Conservation (phyloP, 495 filamentous ascomycete genomes). For the Aspergillus conjunctus region DNA sequence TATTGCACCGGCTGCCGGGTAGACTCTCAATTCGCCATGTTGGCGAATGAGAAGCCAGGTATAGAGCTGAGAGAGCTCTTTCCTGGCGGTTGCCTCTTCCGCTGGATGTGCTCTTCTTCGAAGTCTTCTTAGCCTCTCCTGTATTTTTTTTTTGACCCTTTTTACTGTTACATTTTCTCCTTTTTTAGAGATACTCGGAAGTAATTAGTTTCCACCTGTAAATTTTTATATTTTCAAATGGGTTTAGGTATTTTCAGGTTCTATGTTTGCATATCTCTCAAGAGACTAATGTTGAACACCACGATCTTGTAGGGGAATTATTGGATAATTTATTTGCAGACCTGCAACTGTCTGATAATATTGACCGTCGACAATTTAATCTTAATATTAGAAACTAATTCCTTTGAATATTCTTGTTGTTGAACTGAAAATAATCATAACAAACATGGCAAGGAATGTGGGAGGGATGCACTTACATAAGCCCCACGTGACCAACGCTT, state of each 20-base stretch:
- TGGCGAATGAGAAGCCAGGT: slow-evolving; percentile 3
- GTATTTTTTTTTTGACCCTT: slow-evolving; percentile 25
- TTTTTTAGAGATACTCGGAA: slow-evolving; percentile 34
- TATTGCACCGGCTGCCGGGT: slow-evolving; percentile 6
- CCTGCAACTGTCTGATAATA: too few relatives aligned
- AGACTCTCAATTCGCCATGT: not conserved
- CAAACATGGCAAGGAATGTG: not conserved
- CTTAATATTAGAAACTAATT: not conserved
- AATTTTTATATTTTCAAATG: slow-evolving; percentile 19
- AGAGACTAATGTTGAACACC: too few relatives aligned
- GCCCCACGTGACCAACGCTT: slow-evolving; percentile 36
- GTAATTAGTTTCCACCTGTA: slow-evolving; percentile 32
- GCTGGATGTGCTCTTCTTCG: slow-evolving; percentile 18
- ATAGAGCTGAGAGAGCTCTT: slow-evolving; percentile 5
- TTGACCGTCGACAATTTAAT: too few relatives aligned
- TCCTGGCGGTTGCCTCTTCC: slow-evolving; percentile 19
- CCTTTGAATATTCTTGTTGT: not conserved
- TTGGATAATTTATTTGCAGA: too few relatives aligned
- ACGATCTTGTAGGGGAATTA: too few relatives aligned
- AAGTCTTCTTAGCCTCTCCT: slow-evolving; percentile 23
- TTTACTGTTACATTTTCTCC: slow-evolving; percentile 21
- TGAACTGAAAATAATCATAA: not conserved
- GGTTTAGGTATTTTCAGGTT: not conserved
- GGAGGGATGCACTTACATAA: slow-evolving; percentile 16
- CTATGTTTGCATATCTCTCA: too few relatives aligned